Conservation (phyloP, 108 stramenopile species). For the Cyclotella kingstonii region DNA sequence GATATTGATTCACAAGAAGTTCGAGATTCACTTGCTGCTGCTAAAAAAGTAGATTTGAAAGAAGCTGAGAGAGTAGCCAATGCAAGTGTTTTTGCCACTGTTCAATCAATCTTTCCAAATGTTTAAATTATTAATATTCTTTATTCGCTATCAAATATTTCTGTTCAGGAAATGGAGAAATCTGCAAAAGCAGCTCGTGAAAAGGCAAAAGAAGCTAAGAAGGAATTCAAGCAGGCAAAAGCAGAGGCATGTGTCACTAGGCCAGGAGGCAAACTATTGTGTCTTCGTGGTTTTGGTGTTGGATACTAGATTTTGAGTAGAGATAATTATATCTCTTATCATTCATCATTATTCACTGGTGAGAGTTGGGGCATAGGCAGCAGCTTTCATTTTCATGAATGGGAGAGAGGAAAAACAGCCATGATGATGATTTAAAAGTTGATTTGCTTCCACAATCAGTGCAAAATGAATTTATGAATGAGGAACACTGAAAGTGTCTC, state of each 20-base stretch:
- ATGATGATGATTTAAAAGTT: too few species aligned
- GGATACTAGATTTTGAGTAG: too few species aligned
- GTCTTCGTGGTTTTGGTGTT: constrained; percentile 60
- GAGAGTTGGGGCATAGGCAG: too few species aligned
- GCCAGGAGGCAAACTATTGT: constrained; percentile 78
- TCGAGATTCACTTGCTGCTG: constrained; percentile 69
- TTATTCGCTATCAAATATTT: not conserved
- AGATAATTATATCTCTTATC: too few species aligned
- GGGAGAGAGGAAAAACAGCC: too few species aligned
- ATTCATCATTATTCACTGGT: too few species aligned
- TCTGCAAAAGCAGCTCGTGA: constrained; percentile 48
- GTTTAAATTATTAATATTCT: constrained; percentile 3
- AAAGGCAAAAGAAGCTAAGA: constrained; percentile 68
- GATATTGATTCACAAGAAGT: constrained; percentile 66
- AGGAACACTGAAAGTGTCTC: too few species aligned
- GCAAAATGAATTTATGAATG: too few species aligned
- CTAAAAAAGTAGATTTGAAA: constrained; percentile 48
- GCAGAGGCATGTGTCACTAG: constrained; percentile 79
- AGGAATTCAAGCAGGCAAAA: constrained; percentile 66
- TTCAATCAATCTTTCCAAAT: not conserved
- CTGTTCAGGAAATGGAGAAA: constrained; percentile 48
- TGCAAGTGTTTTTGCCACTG: constrained; percentile 26
- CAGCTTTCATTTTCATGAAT: too few species aligned
- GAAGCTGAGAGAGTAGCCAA: constrained; percentile 64
- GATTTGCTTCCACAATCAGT: too few species aligned